Evolutionary conservation across 2,329 filamentous ascomycete genomes (phyloP), one percentile per base, ranked within the genome.

Genomic region (Fusarium camptoceras): DNA sequence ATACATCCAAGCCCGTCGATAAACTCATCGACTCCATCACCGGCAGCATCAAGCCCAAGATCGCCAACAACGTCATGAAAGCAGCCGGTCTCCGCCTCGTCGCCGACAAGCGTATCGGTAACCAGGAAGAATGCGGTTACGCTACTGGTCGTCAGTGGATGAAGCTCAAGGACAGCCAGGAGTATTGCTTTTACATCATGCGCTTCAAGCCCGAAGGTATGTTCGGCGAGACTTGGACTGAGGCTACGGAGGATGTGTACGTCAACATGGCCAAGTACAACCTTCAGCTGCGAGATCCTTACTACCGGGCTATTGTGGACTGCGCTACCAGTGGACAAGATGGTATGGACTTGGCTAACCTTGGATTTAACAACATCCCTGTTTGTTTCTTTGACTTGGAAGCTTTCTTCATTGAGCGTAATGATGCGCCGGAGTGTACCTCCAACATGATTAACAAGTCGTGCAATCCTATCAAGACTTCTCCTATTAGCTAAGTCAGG

Each of bases 21-120:
- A n/a, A 14, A 0, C 43, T 66, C 0, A 59, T 72, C 10, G 28
- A 22, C 0, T 64, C 66, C 10, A 55, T 72, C 4, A 55, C 30
- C 8, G 44, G 39, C 2, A 70, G 55, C 1, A 68, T 72, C 18
- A 56, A 67, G 58, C 61, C 64, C 14, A 72, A 72, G 39, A 59
- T 72, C 3, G 66, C 66, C 46, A 72, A 70, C 20, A 68, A 72
- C 9, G 66, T 72, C 15, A 72, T 72, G 69, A 64, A 60, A 11
- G 65, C 69, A 0, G 69, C 58, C 18, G 39, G 24, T 4, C 44
- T 70, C 12, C 20, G 54, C 11, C 66, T 72, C 15, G 62, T 68
- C 3, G 66, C 62, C 3, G 69, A 72, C 20, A 70, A 68, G 46
- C 62, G 66, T 3, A 24, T 27, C 0, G 8, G 2, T 11, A 46